These are phyloP conservation scores for Lactarius hengduanensis DNA, from an alignment of 768 basidiomycete species.

Conservation along the genomic window DNA sequence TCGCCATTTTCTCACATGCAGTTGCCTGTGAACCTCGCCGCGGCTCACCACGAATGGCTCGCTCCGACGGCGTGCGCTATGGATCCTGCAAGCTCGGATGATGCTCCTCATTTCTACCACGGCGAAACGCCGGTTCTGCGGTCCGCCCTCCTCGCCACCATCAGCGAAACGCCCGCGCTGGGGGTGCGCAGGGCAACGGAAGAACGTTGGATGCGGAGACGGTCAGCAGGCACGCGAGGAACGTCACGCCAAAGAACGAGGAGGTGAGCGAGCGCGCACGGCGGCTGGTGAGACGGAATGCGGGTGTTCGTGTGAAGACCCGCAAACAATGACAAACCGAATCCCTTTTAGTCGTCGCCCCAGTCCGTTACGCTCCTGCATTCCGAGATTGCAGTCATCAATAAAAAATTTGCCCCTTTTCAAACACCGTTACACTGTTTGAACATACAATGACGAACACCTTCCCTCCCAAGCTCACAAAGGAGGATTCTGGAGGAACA, in stretches of 20 bases:
- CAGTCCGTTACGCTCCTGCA: too few relatives aligned
- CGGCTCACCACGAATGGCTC: slow-evolving; percentile 64
- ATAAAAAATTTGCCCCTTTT: too few relatives aligned
- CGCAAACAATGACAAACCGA: too few relatives aligned
- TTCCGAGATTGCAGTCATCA: too few relatives aligned
- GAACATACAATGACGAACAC: too few relatives aligned
- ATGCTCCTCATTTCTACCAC: slow-evolving; percentile 65
- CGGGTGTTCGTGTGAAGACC: slow-evolving; percentile 42
- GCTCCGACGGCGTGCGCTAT: slow-evolving; percentile 30
- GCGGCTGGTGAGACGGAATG: slow-evolving; percentile 51
- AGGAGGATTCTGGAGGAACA: too few relatives aligned
- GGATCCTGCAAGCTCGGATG: slow-evolving; percentile 26
- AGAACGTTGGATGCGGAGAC: slow-evolving; percentile 77
- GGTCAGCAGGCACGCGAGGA: slow-evolving; percentile 73
- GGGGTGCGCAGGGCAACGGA: slow-evolving; percentile 77
- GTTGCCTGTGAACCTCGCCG: slow-evolving; percentile 47
- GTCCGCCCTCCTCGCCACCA: slow-evolving; percentile 36
- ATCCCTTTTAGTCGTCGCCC: too few relatives aligned
- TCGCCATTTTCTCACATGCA: slow-evolving; percentile 63
- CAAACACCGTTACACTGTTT: too few relatives aligned
- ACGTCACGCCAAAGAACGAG: slow-evolving; percentile 77
- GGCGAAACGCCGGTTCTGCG: slow-evolving; percentile 31
- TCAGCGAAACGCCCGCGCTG: slow-evolving; percentile 61
- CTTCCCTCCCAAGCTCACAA: too few relatives aligned
- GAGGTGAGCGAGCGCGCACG: slow-evolving; percentile 73